Percentiles rank a stretch among this genome's conserved stretches.
These are phyloP conservation scores for Cladophialophora immunda DNA, from an alignment of 2,329 filamentous ascomycete species.

Conservation along the genomic window DNA sequence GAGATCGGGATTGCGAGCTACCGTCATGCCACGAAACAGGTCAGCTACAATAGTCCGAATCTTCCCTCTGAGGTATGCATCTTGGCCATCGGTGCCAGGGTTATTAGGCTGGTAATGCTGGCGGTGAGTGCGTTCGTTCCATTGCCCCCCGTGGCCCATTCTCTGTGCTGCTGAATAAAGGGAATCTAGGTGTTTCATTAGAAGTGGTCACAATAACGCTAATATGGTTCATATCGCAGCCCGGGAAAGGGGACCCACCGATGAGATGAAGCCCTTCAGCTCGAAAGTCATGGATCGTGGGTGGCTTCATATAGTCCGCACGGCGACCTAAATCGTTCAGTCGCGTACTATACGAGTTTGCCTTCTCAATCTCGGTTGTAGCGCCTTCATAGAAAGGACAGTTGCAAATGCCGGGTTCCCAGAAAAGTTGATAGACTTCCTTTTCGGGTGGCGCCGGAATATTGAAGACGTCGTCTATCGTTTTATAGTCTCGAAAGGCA, in stretches of 20 bases:
- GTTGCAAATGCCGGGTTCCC: conserved; percentile 17
- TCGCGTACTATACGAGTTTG: conserved; percentile 27
- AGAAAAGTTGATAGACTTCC: conserved; percentile 29
- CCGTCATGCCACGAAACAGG: conserved; percentile 23
- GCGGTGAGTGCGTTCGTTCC: conserved; percentile 25
- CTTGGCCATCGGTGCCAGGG: conserved; percentile 27
- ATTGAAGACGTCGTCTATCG: conserved; percentile 26
- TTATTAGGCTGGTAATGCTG: conserved; percentile 28
- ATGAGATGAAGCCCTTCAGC: conserved; percentile 28
- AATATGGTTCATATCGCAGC: conserved; percentile 6
- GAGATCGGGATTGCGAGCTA: conserved; percentile 27
- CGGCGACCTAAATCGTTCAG: conserved; percentile 24
- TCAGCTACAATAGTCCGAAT: conserved; percentile 22
- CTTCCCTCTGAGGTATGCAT: conserved; percentile 22
- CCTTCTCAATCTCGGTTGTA: conserved; percentile 26
- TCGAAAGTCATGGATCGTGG: conserved; percentile 27
- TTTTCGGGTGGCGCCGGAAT: conserved; percentile 27
- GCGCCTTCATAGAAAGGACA: conserved; percentile 29
- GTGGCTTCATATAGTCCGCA: conserved; percentile 24
- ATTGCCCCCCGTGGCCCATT: too few relatives aligned
- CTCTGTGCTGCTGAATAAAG: too few relatives aligned
- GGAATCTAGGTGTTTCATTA: too few relatives aligned
- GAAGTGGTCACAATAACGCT: too few relatives aligned
- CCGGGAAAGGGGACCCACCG: conserved; percentile 14
- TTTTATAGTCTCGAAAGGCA: conserved; percentile 25